phyloP scores from a whole-genome alignment of 1,284 basidiomycete species.

The Rhodotorula sp. region DNA sequence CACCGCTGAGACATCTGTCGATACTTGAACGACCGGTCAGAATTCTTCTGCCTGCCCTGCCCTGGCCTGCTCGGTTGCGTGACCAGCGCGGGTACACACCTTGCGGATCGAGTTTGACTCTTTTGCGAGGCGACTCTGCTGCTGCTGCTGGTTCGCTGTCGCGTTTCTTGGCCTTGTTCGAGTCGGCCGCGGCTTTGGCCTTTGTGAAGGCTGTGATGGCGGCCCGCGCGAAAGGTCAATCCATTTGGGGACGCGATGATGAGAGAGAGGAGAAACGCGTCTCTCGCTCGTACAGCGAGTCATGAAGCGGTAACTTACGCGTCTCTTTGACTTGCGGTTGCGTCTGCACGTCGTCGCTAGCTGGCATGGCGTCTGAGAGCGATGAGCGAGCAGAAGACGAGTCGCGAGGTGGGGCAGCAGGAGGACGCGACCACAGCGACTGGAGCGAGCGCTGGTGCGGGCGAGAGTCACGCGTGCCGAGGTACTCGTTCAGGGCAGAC shows the following conservation, averaged over 20 bases:
- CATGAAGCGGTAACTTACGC: too few relatives aligned
- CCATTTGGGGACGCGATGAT: not conserved
- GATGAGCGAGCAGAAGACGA: not conserved
- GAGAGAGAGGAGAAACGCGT: not conserved
- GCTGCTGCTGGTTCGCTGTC: not conserved
- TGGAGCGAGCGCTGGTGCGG: constrained; percentile 18
- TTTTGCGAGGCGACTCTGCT: not conserved
- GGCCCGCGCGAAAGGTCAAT: not conserved
- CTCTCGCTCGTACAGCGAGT: too few relatives aligned
- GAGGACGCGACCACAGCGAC: not conserved
- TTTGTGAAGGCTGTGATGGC: not conserved
- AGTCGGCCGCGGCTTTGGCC: not conserved
- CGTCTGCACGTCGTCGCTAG: not conserved
- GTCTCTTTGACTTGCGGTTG: not conserved
- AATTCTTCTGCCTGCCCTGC: too few relatives aligned
- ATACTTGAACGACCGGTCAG: too few relatives aligned
- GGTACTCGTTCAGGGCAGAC: constrained; percentile 14
- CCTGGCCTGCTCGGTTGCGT: too few relatives aligned
- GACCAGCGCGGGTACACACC: not conserved
- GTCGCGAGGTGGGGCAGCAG: not conserved
- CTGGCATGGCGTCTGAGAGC: not conserved
- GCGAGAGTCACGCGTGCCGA: constrained; percentile 14
- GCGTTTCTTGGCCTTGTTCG: not conserved
- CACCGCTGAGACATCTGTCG: not conserved
- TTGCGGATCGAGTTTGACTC: not conserved